These are phyloP conservation scores for Fusarium dlaminii DNA, from an alignment of 2,329 filamentous ascomycete genomes.

Conservation along the genomic window DNA sequence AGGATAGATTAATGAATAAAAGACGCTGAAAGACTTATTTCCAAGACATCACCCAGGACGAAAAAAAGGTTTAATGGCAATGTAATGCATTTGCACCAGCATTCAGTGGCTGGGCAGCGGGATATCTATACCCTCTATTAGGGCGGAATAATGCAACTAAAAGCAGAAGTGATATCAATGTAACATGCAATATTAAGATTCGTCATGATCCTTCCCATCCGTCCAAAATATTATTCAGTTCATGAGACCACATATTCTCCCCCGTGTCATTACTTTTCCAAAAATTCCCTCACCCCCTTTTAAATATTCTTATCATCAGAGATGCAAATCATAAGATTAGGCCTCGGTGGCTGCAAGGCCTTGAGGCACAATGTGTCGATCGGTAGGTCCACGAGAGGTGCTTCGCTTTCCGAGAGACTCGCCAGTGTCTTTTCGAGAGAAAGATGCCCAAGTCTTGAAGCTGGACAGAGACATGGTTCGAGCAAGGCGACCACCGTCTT, in stretches of 20 bases:
- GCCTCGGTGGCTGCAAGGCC: constrained; percentile 41
- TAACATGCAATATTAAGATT: constrained; percentile 8
- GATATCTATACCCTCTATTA: constrained; percentile 38
- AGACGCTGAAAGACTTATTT: not conserved
- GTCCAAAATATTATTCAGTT: constrained; percentile 2
- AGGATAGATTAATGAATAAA: not conserved
- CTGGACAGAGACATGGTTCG: constrained; percentile 63
- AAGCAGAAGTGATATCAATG: constrained; percentile 26
- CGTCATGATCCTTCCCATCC: not conserved
- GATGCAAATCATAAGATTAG: constrained; percentile 18
- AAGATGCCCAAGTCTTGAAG: constrained; percentile 58
- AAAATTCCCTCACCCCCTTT: not conserved
- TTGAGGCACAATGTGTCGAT: constrained; percentile 40
- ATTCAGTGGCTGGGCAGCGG: constrained; percentile 2
- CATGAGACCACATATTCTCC: not conserved
- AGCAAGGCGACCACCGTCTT: constrained; percentile 57
- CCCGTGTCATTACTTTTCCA: not conserved
- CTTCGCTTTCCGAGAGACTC: constrained; percentile 47
- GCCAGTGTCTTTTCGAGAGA: constrained; percentile 54
- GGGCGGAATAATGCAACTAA: constrained; percentile 27
- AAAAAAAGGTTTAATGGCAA: not conserved
- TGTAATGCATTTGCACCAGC: constrained; percentile 9
- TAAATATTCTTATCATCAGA: not conserved
- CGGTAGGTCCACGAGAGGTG: constrained; percentile 32
- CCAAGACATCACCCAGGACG: not conserved